Evolutionary conservation across 257 asterid genomes (phyloP).

Genomic region (Anisodus acutangulus): DNA sequence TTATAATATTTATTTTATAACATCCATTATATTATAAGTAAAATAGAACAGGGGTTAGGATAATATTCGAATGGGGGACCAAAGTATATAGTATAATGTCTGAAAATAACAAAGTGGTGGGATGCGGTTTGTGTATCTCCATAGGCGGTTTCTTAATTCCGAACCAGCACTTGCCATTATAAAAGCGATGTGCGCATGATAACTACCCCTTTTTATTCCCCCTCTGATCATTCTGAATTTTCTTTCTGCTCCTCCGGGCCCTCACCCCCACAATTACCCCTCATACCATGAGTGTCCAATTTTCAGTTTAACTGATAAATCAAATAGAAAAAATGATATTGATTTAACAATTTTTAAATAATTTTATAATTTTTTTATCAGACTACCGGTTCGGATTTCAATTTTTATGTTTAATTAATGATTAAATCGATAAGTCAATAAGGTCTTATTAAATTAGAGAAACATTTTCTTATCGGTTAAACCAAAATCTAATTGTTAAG

Average conservation of each 20-base stretch:
- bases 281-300: no score
- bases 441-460: no score
- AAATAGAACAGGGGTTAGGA: background rate
- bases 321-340: no score
- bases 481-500: no score
- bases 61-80: slow-evolving; percentile 26
- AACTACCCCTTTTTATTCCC: background rate
- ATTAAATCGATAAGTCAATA: no score
- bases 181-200: slow-evolving; percentile 53
- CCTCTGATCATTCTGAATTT: background rate
- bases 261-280: background rate
- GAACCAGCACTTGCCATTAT: slow-evolving; percentile 47
- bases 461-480: no score
- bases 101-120: slow-evolving; percentile 36
- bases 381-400: no score
- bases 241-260: background rate
- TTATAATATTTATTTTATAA: background rate
- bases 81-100: background rate
- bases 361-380: no score
- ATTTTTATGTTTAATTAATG: no score
- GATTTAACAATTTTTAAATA: no score
- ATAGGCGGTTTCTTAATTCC: slow-evolving; percentile 72
- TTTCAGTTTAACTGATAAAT: no score
- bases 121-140: slow-evolving; percentile 1
- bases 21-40: background rate